Evolutionary conservation across 2,329 filamentous ascomycete genomes (phyloP).

Genomic region (Claviceps pusilla): DNA sequence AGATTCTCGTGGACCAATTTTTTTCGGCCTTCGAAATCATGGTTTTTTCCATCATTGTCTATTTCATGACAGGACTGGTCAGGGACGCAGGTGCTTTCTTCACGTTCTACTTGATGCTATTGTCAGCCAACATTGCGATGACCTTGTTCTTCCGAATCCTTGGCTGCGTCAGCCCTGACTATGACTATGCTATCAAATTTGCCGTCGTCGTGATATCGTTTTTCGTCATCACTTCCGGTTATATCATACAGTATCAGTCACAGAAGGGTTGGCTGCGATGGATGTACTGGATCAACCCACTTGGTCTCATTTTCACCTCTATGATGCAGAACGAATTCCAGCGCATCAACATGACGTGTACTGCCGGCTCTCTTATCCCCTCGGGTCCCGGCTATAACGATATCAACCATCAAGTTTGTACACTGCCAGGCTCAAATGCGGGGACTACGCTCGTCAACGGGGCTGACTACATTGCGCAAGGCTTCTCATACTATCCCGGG

Average conservation of each 20-base stretch:
- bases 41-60: conserved; percentile 59
- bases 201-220: conserved; percentile 65
- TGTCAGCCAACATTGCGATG: conserved; percentile 56
- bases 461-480: conserved; percentile 49
- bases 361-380: conserved; percentile 52
- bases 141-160: conserved; percentile 65
- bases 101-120: conserved; percentile 57
- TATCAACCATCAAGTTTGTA: conserved; percentile 66
- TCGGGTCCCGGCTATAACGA: conserved; percentile 54
- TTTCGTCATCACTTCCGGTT: conserved; percentile 70
- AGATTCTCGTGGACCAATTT: conserved; percentile 63
- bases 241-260: conserved; percentile 64
- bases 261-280: conserved; percentile 65
- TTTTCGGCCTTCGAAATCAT: conserved; percentile 59
- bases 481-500: conserved; percentile 49
- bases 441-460: conserved; percentile 53
- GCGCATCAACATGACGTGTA: conserved; percentile 53
- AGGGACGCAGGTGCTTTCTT: conserved; percentile 65
- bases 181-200: conserved; percentile 74
- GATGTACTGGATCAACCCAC: conserved; percentile 64
- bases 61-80: conserved; percentile 60
- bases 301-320: conserved; percentile 60
- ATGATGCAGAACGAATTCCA: conserved; percentile 83
- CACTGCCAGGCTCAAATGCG: conserved; percentile 53
- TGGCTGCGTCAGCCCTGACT: conserved; percentile 61